A percentile compares a stretch with the other conserved stretches of the same genome.
Evolutionary conservation across 345 rosid species (phyloP).

Genomic region (Brassica rapa): DNA sequence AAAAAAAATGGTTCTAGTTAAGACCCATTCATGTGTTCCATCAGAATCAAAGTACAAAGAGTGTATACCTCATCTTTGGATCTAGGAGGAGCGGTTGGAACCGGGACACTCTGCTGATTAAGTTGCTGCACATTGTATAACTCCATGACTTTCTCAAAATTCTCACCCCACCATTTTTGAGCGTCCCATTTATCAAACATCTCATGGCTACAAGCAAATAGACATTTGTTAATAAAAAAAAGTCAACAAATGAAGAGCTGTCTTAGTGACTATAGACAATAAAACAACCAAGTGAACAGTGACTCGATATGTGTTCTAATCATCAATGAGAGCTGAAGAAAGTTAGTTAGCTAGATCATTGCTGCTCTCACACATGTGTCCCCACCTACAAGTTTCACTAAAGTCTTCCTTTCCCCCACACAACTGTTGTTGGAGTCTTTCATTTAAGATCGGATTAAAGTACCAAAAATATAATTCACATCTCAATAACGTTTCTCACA

Average conservation of each 20-base stretch:
- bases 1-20: no score
- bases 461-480: neutral
- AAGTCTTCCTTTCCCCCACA: conserved; percentile 14
- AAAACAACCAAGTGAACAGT: neutral
- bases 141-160: conserved; percentile 91
- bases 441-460: conserved; percentile 4
- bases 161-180: conserved; percentile 97
- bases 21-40: no score
- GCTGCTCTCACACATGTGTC: no score
- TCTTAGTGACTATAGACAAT: neutral
- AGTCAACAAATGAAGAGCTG: neutral
- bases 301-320: neutral
- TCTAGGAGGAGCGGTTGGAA: conserved; percentile 53
- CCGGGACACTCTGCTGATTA: conserved; percentile 67
- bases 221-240: neutral
- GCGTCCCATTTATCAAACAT: conserved; percentile 97
- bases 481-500: conserved; percentile 26
- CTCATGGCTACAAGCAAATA: conserved; percentile 68
- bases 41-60: neutral
- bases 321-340: neutral
- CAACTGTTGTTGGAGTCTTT: conserved; percentile 20
- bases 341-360: neutral
- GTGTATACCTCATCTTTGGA: conserved; percentile 68
- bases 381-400: conserved; percentile 8
- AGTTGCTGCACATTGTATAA: conserved; percentile 83